These are phyloP conservation scores for Hypoxylon sp. DNA, from an alignment of 2,329 filamentous ascomycete genomes.

Conservation along the genomic window DNA sequence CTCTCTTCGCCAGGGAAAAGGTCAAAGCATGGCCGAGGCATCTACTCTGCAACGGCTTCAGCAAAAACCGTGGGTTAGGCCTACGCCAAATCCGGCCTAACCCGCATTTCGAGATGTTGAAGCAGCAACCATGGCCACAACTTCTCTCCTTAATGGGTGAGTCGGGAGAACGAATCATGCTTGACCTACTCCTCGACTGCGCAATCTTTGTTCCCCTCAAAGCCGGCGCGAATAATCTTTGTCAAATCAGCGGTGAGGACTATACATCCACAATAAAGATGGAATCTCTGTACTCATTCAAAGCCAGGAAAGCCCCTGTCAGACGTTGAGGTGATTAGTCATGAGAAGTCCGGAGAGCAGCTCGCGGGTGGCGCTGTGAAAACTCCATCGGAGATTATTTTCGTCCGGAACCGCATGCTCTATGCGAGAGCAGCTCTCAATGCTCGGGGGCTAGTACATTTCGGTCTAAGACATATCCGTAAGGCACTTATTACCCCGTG, in stretches of 20 bases:
- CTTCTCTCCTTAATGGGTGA: constrained; percentile 81
- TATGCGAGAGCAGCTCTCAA: constrained; percentile 84
- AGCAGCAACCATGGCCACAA: constrained; percentile 79
- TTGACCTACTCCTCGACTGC: constrained; percentile 81
- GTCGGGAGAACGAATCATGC: constrained; percentile 82
- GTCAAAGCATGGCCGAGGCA: constrained; percentile 73
- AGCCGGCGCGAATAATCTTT: constrained; percentile 74
- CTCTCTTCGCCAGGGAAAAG: constrained; percentile 75
- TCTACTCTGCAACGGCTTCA: constrained; percentile 87
- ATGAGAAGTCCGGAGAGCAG: constrained; percentile 17
- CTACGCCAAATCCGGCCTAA: constrained; percentile 77
- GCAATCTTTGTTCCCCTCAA: constrained; percentile 79
- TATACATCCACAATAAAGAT: neutral
- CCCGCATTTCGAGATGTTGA: constrained; percentile 77
- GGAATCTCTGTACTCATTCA: constrained; percentile 28
- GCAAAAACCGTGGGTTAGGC: constrained; percentile 66
- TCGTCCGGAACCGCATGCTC: constrained; percentile 87
- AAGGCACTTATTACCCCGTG: constrained; percentile 56
- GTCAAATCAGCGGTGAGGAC: constrained; percentile 81
- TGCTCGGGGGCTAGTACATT: constrained; percentile 74
- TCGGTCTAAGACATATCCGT: constrained; percentile 88
- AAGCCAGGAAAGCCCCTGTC: constrained; percentile 65
- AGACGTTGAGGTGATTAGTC: constrained; percentile 57
- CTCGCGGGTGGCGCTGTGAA: constrained; percentile 41
- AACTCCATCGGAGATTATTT: constrained; percentile 73